Evolutionary conservation across 768 basidiomycete species (phyloP).

Genomic region (Hirschioporus abietinus): DNA sequence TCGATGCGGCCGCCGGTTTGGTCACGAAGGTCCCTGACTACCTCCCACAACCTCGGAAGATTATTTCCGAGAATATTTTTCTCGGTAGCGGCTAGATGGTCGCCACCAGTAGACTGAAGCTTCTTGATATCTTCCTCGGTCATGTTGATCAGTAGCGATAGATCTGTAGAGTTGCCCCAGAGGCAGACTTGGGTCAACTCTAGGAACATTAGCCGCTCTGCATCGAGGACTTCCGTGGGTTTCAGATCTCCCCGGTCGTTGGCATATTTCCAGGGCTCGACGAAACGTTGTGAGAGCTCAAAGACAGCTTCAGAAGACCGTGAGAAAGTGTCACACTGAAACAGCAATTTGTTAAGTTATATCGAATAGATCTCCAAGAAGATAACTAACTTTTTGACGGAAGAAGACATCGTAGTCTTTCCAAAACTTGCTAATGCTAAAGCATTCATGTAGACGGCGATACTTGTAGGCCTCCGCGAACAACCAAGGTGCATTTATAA

Average conservation of each 20-base stretch:
- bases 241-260: conserved; percentile 46
- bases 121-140: conserved; percentile 95
- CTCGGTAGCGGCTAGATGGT: conserved; percentile 89
- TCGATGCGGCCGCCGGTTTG: conserved; percentile 70
- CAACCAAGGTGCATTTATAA: conserved; percentile 95
- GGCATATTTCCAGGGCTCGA: conserved; percentile 68
- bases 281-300: conserved; percentile 88
- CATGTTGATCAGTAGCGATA: conserved; percentile 95
- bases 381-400: conserved; percentile 67
- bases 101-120: conserved; percentile 95
- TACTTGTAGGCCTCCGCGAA: conserved; percentile 96
- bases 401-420: conserved; percentile 92
- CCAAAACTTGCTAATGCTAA: conserved; percentile 89
- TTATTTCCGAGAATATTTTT: conserved; percentile 95
- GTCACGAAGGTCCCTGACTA: conserved; percentile 61
- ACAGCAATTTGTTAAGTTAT: not conserved
- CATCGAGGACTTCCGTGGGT: conserved; percentile 45
- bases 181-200: conserved; percentile 96
- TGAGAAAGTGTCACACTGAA: conserved; percentile 89
- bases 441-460: conserved; percentile 87
- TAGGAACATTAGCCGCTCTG: conserved; percentile 80
- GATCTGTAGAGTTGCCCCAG: conserved; percentile 96
- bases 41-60: conserved; percentile 64
- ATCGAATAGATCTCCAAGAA: conserved; percentile 4
- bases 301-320: conserved; percentile 90